phyloP scores from a whole-genome alignment of 2,329 filamentous ascomycete species.

The Fusarium oxysporum region DNA sequence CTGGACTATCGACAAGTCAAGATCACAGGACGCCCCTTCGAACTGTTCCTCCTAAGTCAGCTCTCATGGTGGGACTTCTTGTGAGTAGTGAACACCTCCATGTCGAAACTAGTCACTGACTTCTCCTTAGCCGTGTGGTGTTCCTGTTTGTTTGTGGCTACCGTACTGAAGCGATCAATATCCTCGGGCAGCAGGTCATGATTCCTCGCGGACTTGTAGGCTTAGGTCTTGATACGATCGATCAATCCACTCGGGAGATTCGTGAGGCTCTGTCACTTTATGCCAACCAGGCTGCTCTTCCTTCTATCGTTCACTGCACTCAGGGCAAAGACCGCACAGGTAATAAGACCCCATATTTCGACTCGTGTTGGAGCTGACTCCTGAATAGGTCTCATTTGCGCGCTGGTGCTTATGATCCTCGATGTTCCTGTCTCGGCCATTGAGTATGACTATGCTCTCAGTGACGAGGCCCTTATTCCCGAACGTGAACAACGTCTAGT shows the following conservation, averaged over 20 bases:
- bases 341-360: slow-evolving; percentile 1
- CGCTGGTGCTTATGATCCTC: slow-evolving; percentile 75
- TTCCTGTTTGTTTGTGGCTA: slow-evolving; percentile 74
- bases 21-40: slow-evolving; percentile 79
- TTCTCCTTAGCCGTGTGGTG: slow-evolving; percentile 58
- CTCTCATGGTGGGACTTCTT: slow-evolving; percentile 75
- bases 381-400: slow-evolving; percentile 74
- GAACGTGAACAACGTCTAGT: slow-evolving; percentile 72
- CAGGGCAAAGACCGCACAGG: slow-evolving; percentile 83
- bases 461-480: slow-evolving; percentile 66
- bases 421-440: slow-evolving; percentile 69
- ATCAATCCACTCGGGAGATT: slow-evolving; percentile 73
- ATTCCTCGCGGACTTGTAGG: slow-evolving; percentile 76
- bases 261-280: slow-evolving; percentile 52
- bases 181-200: slow-evolving; percentile 79
- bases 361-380: neutral
- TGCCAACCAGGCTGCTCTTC: slow-evolving; percentile 59
- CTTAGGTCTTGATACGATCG: slow-evolving; percentile 75
- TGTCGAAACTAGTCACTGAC: neutral
- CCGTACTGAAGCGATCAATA: slow-evolving; percentile 74
- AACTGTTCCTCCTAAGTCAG: slow-evolving; percentile 73
- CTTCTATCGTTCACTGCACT: slow-evolving; percentile 83
- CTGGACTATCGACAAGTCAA: slow-evolving; percentile 75
- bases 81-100: slow-evolving; percentile 54
- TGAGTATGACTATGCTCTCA: slow-evolving; percentile 77